These are phyloP conservation scores for Petunia secreta DNA, from an alignment of 257 asterid species.

Conservation along the genomic window DNA sequence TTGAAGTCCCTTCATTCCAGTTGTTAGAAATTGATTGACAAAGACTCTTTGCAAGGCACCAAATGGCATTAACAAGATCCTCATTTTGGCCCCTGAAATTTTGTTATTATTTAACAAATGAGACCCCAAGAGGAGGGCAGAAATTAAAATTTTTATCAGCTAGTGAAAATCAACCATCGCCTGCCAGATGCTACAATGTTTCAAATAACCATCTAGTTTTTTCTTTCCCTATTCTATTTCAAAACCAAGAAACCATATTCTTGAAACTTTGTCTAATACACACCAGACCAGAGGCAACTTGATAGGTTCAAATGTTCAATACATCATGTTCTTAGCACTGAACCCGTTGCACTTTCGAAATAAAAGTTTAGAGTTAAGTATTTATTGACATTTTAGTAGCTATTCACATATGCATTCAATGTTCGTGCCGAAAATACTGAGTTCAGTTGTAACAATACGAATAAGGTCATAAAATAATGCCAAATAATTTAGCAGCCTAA, in stretches of 20 bases:
- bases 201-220: not conserved
- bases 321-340: not conserved
- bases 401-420: not conserved
- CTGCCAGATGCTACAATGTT: conserved; percentile 1
- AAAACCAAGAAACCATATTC: not conserved
- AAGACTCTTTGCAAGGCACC: not conserved
- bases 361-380: not conserved
- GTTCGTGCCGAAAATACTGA: not conserved
- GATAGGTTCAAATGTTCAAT: not conserved
- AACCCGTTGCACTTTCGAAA: not conserved
- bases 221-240: not conserved
- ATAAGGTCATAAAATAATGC: not conserved
- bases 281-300: not conserved
- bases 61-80: conserved; percentile 7
- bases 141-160: not conserved
- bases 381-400: not conserved
- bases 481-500: not conserved
- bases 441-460: not conserved
- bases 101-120: not conserved
- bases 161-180: conserved; percentile 7
- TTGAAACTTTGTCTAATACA: not conserved
- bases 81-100: not conserved
- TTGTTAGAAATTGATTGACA: conserved; percentile 23
- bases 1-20: conserved; percentile 16
- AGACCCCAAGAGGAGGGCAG: not conserved